Evolutionary conservation across 106 monocot species (phyloP), one percentile per base, ranked within the genome.

Genomic region (Acorus gramineus): DNA sequence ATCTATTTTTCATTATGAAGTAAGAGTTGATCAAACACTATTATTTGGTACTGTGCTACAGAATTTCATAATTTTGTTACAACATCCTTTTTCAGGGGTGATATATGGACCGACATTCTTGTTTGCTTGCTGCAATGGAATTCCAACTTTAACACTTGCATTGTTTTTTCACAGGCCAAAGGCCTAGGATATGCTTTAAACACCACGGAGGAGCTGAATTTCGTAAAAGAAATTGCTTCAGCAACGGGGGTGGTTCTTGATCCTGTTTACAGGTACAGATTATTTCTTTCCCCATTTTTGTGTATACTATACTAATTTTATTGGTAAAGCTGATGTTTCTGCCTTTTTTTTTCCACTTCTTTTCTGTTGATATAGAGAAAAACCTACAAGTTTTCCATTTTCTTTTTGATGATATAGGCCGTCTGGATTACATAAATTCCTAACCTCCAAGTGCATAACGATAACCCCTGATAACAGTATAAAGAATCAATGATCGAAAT

Each of bases 131-230:
- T 44, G n/a, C 5, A 50, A 6, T 45, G 4, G 6, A 9, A 4
- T 46, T 2, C 8, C 46, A 47, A 47, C 3, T 11, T 11, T 53
- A 53, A 6, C 55, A 67, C 3, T 67, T 55, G 44, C 9, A 9
- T 9, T 12, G 2, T 8, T 52, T 66, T 47, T 42, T 72, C 44
- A 45, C 72, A 98, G 98, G 98, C 85, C 7, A 98, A 92, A 64
- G 98, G 98, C 47, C 69, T 92, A 55, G 98, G 98, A 53, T 98
- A 98, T 89, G 98, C 98, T 59, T 85, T 98, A 77, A 98, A 82
- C 72, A 98, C 92, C 0, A 46, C 64, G 4, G 85, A 98, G 62
- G 98, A 98, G 75, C 92, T 98, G 56, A 67, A 73, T 74, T 89
- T 88, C 84, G 85, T 98, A 42, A 83, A 83, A 81, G 77, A 89